Evolutionary conservation across 805 yeast species (phyloP).

Genomic region (Phaffomyces thermotolerans): DNA sequence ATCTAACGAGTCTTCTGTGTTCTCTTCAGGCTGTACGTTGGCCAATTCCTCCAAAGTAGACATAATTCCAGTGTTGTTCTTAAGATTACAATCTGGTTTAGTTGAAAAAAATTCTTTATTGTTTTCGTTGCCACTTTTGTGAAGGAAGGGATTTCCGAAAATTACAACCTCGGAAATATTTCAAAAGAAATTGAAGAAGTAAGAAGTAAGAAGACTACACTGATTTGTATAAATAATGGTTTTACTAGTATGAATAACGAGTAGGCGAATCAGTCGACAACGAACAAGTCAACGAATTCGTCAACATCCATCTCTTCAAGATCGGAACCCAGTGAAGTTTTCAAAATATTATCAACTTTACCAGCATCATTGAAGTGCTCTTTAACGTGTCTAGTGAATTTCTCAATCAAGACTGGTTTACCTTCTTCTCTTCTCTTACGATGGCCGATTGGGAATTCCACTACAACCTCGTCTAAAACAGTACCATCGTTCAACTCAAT

Average conservation of each 20-base stretch:
- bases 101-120: not conserved
- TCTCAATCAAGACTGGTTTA: constrained; percentile 42
- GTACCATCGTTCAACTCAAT: constrained; percentile 49
- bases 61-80: constrained; percentile 35
- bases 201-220: too few species aligned
- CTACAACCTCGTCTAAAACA: constrained; percentile 41
- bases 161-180: too few species aligned
- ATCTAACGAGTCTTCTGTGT: constrained; percentile 48
- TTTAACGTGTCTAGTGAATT: constrained; percentile 44
- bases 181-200: too few species aligned
- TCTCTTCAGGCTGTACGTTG: constrained; percentile 33
- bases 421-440: constrained; percentile 53
- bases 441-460: constrained; percentile 55
- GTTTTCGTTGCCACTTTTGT: constrained; percentile 3
- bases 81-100: too few species aligned
- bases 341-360: constrained; percentile 33
- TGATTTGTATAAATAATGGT: not conserved
- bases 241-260: not conserved
- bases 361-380: constrained; percentile 34
- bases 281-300: constrained; percentile 38
- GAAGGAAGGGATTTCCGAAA: not conserved
- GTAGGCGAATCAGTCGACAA: constrained; percentile 1
- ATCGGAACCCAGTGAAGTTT: constrained; percentile 25
- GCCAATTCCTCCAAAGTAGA: constrained; percentile 82
- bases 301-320: constrained; percentile 39